phyloP scores from a whole-genome alignment of 805 yeast species.

The Monosporozyma aquatica region DNA sequence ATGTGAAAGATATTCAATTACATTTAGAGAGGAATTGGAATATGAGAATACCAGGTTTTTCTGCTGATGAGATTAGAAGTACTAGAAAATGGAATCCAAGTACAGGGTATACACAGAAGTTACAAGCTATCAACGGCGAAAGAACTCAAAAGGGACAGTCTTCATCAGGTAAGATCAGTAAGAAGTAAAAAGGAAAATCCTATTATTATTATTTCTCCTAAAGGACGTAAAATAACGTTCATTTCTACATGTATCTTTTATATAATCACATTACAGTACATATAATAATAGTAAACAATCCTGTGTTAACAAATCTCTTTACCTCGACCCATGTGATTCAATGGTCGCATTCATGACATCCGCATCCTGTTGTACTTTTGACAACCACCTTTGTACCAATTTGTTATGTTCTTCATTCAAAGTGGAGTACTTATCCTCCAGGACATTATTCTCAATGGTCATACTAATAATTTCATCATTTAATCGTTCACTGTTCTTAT shows the following conservation, averaged over 20 bases:
- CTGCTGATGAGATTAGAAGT: conserved; percentile 81
- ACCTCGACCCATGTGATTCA: conserved; percentile 5
- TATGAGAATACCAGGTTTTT: conserved; percentile 85
- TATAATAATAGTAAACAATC: no score
- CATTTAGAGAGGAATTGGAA: conserved; percentile 93
- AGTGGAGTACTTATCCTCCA: conserved; percentile 28
- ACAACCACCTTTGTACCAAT: conserved; percentile 51
- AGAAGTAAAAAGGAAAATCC: background rate
- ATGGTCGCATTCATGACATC: conserved; percentile 39
- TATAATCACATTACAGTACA: no score
- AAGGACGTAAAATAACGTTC: no score
- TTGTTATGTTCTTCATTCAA: conserved; percentile 41
- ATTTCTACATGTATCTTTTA: no score
- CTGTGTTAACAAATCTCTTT: no score
- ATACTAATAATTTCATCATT: conserved; percentile 60
- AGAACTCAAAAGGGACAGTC: conserved; percentile 6
- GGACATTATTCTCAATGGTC: conserved; percentile 44
- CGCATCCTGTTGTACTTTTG: conserved; percentile 48
- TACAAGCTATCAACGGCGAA: conserved; percentile 37
- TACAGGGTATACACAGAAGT: conserved; percentile 51
- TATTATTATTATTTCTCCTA: no score
- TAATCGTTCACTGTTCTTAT: conserved; percentile 46
- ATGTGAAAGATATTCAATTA: conserved; percentile 81
- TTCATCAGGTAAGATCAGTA: background rate
- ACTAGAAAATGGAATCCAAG: conserved; percentile 66